Percentiles rank a stretch among this genome's conserved stretches.
These are phyloP conservation scores for Pleurotus citrinopileatus DNA, from an alignment of 768 basidiomycete genomes.

Conservation along the genomic window DNA sequence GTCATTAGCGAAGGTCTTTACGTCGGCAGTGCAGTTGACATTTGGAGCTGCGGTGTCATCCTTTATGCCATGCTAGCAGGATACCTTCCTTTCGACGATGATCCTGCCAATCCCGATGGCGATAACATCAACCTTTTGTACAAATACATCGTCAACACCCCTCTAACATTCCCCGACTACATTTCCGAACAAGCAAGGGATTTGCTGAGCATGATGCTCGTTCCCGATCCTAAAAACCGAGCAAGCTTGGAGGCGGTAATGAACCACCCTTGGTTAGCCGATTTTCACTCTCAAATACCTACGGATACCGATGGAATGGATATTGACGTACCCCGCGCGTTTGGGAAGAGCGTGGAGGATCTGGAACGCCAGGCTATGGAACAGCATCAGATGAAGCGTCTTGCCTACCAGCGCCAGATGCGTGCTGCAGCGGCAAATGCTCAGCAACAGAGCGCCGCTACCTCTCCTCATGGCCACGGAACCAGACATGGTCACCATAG, in stretches of 20 bases:
- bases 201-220: conserved; percentile 88
- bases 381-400: conserved; percentile 79
- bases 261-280: conserved; percentile 82
- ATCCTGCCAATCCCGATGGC: conserved; percentile 96
- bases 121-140: conserved; percentile 99
- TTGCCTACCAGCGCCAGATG: conserved; percentile 82
- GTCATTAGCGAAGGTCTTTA: conserved; percentile 97
- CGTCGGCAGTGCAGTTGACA: conserved; percentile 96
- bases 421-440: conserved; percentile 42
- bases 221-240: conserved; percentile 83
- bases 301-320: conserved; percentile 12
- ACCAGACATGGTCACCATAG: conserved; percentile 44
- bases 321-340: conserved; percentile 37
- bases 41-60: conserved; percentile 96
- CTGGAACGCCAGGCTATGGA: conserved; percentile 81
- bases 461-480: conserved; percentile 21
- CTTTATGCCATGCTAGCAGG: conserved; percentile 96
- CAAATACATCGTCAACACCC: conserved; percentile 98
- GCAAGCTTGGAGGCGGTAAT: conserved; percentile 78
- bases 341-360: conserved; percentile 71
- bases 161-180: conserved; percentile 96
- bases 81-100: conserved; percentile 99
- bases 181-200: conserved; percentile 81
- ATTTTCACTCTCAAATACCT: conserved; percentile 48
- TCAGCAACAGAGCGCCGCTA: conserved; percentile 18